Evolutionary conservation across 257 asterid species (phyloP).

Genomic region (Nemophila menziesii): DNA sequence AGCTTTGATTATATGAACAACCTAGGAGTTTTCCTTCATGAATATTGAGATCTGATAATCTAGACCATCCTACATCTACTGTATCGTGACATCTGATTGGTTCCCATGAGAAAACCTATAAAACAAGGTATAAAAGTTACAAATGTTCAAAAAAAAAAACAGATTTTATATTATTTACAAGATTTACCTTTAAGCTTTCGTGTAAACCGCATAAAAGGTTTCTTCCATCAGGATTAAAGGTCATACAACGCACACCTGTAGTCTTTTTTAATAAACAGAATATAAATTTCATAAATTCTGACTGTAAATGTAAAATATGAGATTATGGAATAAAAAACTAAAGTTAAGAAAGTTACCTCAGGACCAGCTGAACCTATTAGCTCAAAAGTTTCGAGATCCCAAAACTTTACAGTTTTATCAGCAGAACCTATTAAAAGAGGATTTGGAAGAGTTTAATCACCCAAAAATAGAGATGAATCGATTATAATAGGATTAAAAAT

Average conservation of each 20-base stretch:
- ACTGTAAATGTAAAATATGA: slow-evolving; percentile 5
- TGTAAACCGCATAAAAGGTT: slow-evolving; percentile 96
- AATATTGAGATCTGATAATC: slow-evolving; percentile 85
- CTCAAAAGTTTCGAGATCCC: slow-evolving; percentile 99
- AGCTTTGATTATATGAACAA: slow-evolving; percentile 95
- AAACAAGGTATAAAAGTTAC: slow-evolving; percentile 6
- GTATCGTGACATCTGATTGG: slow-evolving; percentile 86
- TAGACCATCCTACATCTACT: slow-evolving; percentile 99
- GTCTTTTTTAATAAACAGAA: slow-evolving; percentile 44
- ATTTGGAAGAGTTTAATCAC: slow-evolving; percentile 7
- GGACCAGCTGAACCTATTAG: slow-evolving; percentile 94
- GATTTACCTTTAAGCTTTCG: slow-evolving; percentile 77
- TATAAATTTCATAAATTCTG: slow-evolving; percentile 18
- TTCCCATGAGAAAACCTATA: slow-evolving; percentile 94
- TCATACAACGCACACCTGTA: slow-evolving; percentile 91
- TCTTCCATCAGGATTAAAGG: slow-evolving; percentile 96
- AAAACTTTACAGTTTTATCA: slow-evolving; percentile 89
- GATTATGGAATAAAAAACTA: slow-evolving; percentile 3
- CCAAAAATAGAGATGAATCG: slow-evolving; percentile 2
- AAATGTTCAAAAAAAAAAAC: too few relatives aligned
- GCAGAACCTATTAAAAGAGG: slow-evolving; percentile 65
- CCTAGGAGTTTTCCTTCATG: slow-evolving; percentile 99
- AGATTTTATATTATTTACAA: slow-evolving; percentile 10
- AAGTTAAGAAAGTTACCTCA: slow-evolving; percentile 43
- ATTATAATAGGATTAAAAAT: slow-evolving; percentile 9